Evolutionary conservation across 2,329 filamentous ascomycete species (phyloP).

Genomic region (Thermoascus crustaceus): DNA sequence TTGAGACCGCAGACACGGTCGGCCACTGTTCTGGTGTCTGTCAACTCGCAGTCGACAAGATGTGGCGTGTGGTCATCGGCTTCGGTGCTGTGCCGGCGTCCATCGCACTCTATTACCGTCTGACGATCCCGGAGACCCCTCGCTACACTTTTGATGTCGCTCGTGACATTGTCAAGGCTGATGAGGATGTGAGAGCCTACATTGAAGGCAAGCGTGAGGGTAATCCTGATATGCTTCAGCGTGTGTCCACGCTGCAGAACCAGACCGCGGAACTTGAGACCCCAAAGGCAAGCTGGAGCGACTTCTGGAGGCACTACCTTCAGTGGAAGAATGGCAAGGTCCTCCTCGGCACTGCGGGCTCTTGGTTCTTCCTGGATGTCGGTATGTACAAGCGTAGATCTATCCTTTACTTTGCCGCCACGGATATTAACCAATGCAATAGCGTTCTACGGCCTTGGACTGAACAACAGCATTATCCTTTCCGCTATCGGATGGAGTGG

Average conservation of each 20-base stretch:
- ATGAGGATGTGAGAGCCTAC: constrained; percentile 67
- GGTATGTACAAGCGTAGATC: constrained; percentile 27
- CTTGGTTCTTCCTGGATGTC: constrained; percentile 74
- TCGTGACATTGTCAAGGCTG: constrained; percentile 65
- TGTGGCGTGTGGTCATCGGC: constrained; percentile 76
- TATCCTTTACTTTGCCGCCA: neutral
- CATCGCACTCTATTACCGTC: constrained; percentile 75
- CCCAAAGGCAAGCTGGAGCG: constrained; percentile 62
- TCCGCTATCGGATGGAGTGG: constrained; percentile 61
- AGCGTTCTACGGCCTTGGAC: constrained; percentile 59
- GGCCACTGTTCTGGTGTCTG: constrained; percentile 56
- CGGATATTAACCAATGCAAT: neutral
- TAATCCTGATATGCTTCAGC: constrained; percentile 57
- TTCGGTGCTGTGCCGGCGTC: constrained; percentile 73
- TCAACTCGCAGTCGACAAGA: constrained; percentile 68
- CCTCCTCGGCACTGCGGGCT: constrained; percentile 69
- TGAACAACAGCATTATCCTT: constrained; percentile 70
- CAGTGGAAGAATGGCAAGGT: constrained; percentile 65
- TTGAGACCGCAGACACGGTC: constrained; percentile 45
- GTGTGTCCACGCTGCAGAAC: constrained; percentile 50
- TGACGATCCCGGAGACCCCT: constrained; percentile 81
- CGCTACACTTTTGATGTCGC: constrained; percentile 80
- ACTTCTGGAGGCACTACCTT: constrained; percentile 64
- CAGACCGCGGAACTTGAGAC: constrained; percentile 50
- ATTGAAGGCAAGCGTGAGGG: constrained; percentile 57